Conservation (phyloP, 805 yeast genomes). For the Yamadazyma scolyti region DNA sequence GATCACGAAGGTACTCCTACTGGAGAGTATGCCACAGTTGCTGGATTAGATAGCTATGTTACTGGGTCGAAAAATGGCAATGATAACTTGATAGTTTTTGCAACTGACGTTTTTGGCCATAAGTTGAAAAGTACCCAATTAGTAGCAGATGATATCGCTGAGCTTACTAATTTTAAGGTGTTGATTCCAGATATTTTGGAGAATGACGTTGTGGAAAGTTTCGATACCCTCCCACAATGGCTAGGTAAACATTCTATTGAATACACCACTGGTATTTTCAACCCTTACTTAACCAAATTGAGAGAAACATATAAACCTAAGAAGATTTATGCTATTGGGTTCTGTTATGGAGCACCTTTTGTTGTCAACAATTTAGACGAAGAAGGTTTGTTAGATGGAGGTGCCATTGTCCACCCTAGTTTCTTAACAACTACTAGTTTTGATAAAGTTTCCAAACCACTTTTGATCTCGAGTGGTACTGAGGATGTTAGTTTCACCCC, state of each 20-base stretch:
- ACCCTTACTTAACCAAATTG: slow-evolving; percentile 1
- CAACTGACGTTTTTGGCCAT: slow-evolving; percentile 28
- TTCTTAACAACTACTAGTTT: slow-evolving; percentile 59
- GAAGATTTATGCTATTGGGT: slow-evolving; percentile 15
- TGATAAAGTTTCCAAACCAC: slow-evolving; percentile 51
- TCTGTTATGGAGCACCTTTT: slow-evolving; percentile 22
- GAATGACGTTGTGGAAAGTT: slow-evolving; percentile 14
- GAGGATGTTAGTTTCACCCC: slow-evolving; percentile 54
- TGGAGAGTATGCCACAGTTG: slow-evolving; percentile 17
- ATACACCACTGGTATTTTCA: slow-evolving; percentile 7
- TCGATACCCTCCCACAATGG: slow-evolving; percentile 7
- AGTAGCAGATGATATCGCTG: slow-evolving; percentile 24
- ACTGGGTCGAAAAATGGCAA: slow-evolving; percentile 18
- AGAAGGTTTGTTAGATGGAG: slow-evolving; percentile 46
- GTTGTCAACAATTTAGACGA: slow-evolving; percentile 26
- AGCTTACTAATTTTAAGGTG: slow-evolving; percentile 15
- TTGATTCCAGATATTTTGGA: slow-evolving; percentile 28
- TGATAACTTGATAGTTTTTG: slow-evolving; percentile 20
- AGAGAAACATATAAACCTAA: slow-evolving; percentile 1
- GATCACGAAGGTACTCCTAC: slow-evolving; percentile 26
- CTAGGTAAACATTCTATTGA: slow-evolving; percentile 10
- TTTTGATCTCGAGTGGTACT: slow-evolving; percentile 71
- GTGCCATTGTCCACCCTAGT: slow-evolving; percentile 80
- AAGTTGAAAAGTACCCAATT: slow-evolving; percentile 22
- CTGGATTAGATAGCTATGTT: slow-evolving; percentile 26